phyloP scores from a whole-genome alignment of 257 asterid species.

The Coffea eugenioides region DNA sequence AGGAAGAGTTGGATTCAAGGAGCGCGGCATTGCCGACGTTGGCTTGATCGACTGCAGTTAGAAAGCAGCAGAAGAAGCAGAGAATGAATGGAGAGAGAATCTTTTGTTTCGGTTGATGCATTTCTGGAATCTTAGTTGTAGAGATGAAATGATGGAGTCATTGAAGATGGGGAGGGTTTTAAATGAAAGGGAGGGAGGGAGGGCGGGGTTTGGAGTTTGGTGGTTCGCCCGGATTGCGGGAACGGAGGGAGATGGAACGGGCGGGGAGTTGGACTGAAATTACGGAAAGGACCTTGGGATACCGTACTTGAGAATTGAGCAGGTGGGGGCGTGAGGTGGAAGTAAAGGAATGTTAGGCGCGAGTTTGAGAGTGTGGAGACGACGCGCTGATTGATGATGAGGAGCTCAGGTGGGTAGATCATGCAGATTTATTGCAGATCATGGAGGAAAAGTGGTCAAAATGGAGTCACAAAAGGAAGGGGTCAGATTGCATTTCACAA shows the following conservation, averaged over 20 bases:
- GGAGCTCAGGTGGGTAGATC: too few relatives aligned
- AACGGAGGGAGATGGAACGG: background rate
- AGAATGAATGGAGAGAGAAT: background rate
- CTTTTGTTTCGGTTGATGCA: background rate
- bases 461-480: background rate
- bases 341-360: slow-evolving; percentile 1
- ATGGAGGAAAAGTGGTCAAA: too few relatives aligned
- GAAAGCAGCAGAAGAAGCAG: slow-evolving; percentile 6
- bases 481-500: background rate
- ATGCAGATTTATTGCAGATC: too few relatives aligned
- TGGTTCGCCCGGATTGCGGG: background rate
- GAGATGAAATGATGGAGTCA: background rate
- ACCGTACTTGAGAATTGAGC: slow-evolving; percentile 1
- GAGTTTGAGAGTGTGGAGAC: slow-evolving; percentile 4
- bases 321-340: background rate
- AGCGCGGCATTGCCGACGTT: slow-evolving; percentile 30
- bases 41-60: slow-evolving; percentile 1
- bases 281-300: slow-evolving; percentile 17
- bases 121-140: background rate
- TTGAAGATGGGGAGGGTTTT: background rate
- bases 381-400: slow-evolving; percentile 9
- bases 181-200: background rate
- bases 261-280: slow-evolving; percentile 15
- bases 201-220: background rate
- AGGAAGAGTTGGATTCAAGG: slow-evolving; percentile 26